Percentiles rank a stretch among this genome's conserved stretches.
Conservation (phyloP, 768 basidiomycete genomes). For the Phaffia tasmanica region DNA sequence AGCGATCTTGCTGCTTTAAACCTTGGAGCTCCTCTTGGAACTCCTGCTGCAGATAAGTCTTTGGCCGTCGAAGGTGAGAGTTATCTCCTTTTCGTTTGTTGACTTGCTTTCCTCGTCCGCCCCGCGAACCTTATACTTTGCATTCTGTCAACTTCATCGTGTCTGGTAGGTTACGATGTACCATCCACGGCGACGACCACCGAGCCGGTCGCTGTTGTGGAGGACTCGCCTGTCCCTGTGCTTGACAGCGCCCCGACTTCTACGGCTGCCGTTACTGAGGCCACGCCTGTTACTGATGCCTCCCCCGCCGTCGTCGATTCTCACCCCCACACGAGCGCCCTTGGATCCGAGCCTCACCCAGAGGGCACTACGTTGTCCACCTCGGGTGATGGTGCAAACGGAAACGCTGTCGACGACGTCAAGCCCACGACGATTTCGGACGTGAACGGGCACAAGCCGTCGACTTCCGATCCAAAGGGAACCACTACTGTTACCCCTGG, state of each 20-base stretch:
- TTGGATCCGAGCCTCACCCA: no score
- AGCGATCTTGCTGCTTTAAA: background rate
- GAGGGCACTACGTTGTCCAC: no score
- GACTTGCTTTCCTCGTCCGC: background rate
- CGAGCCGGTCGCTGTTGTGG: background rate
- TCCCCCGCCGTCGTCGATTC: background rate
- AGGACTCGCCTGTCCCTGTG: no score
- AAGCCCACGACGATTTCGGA: no score
- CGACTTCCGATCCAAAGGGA: no score
- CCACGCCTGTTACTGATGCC: background rate
- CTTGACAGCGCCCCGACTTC: no score
- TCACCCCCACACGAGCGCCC: no score
- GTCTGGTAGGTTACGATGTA: conserved; percentile 14
- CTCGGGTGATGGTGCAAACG: no score
- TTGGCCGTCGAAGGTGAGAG: background rate
- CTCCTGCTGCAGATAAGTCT: background rate
- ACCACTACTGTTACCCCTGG: background rate
- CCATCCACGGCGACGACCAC: background rate
- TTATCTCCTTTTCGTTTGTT: no score
- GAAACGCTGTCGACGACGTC: no score
- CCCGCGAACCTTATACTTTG: background rate
- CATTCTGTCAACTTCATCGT: background rate
- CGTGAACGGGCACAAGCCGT: no score
- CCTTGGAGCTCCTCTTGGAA: background rate
- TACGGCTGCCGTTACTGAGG: no score